These are phyloP conservation scores for Penstemon newberryi DNA, from an alignment of 257 asterid genomes.

Conservation along the genomic window DNA sequence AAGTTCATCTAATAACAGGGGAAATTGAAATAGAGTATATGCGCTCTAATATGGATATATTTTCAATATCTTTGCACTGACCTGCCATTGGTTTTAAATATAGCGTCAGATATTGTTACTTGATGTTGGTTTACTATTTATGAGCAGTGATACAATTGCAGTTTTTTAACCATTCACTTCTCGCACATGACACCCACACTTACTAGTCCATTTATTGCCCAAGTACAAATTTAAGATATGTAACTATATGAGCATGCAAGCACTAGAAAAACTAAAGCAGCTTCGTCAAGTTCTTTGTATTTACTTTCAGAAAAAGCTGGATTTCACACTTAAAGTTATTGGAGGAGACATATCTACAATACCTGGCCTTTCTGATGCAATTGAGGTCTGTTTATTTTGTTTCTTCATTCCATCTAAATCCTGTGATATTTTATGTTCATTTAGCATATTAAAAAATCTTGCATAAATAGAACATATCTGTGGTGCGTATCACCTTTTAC, in stretches of 20 bases:
- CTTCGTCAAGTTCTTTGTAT: slow-evolving; percentile 26
- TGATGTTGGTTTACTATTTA: not conserved
- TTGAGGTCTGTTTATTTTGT: slow-evolving; percentile 62
- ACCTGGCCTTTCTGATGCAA: slow-evolving; percentile 97
- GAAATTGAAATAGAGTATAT: not conserved
- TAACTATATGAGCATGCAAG: not conserved
- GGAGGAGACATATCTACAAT: slow-evolving; percentile 92
- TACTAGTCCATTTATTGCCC: slow-evolving; percentile 8
- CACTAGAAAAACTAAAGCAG: slow-evolving; percentile 22
- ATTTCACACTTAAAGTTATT: slow-evolving; percentile 90
- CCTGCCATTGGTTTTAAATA: not conserved
- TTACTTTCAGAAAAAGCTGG: slow-evolving; percentile 86
- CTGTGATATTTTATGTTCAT: slow-evolving; percentile 1
- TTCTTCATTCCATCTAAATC: slow-evolving; percentile 19
- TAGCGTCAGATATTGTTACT: not conserved
- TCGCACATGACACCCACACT: slow-evolving; percentile 7
- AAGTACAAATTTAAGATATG: not conserved
- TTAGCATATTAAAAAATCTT: not conserved
- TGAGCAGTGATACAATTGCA: slow-evolving; percentile 5
- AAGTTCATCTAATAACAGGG: slow-evolving; percentile 5
- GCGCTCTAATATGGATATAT: not conserved
- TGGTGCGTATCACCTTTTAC: not conserved
- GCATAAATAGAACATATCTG: slow-evolving; percentile 2
- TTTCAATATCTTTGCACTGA: not conserved
- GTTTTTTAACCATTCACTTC: slow-evolving; percentile 16